Base-by-base conservation (phyloP, 2,329 filamentous ascomycete species). In the Elsinoe batatas region DNA sequence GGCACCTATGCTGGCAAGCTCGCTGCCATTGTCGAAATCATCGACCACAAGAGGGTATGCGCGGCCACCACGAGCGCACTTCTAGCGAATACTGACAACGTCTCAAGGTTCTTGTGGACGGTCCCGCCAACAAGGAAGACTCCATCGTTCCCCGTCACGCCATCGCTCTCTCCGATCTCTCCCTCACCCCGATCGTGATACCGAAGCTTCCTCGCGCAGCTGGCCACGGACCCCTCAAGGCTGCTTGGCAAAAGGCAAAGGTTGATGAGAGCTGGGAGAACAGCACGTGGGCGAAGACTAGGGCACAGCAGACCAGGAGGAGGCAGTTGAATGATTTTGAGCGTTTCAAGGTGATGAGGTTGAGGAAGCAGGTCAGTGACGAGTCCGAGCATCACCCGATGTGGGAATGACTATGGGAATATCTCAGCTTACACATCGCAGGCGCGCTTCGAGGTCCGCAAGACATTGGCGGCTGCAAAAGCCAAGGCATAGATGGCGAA, bases 21-120 rank as follows among this genome's bases (percentile, higher is more conserved):
- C 69, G 94, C 91, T 70, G 80, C 85, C 70, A 91, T 98, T 72
- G 90, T 95, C 77, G 91, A 98, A 85, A 97, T 98, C 77, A 93
- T 98, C 79, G 93, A 98, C 80, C 91, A 98, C 87, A 96, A 95
- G 84, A 90, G 93, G 79, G 93, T 98, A 95, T 74, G 93, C 89
- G 44, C 33, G n/a, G 22, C 15, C 32, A 18, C 20, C 57, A 72
- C 55, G 56, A 40, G 55, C 57, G 43, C 57, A 50, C 15, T 33
- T 47, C 38, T 13, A 33, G 37, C 56, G 13, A 36, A 30, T 26
- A 38, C 37, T 43, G 53, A 62, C 56, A 62, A 43, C 53, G 10
- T 38, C 61, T 69, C 63, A 75, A 98, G 93, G 88, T 90, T 77
- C 85, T 98, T 74, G 83, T 98, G 73, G 93, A 98, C 76, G 91